Evolutionary conservation across 495 filamentous ascomycete genomes (phyloP), one percentile per base, ranked within the genome.

Genomic region (Durotheca rogersii): DNA sequence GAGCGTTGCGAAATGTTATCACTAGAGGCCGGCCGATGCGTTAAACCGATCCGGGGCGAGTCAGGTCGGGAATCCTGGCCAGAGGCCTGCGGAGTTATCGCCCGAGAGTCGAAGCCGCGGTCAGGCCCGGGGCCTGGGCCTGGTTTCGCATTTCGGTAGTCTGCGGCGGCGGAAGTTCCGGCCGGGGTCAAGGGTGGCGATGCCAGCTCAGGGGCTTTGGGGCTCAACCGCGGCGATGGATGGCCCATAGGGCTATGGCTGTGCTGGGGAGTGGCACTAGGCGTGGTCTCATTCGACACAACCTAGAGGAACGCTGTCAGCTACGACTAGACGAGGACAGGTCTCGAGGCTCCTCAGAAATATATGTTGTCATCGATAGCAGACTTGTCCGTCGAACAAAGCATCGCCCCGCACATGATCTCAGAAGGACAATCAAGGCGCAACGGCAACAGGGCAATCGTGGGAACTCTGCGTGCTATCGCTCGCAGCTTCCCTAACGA

Each of bases 121-220:
- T 66, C 62, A 18, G 62, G 61, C 31, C 56, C 46, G 14, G 39
- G 14, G 17, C 41, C 66, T 69, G 30, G 61, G 41, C 38, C 65
- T 58, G 41, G 71, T 64, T 40, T 69, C 48, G 35, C 41, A 46
- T 51, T 61, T 42, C 38, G 15, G 62, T 59, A 12, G 60, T 73
- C 69, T 33, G 64, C 65, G 4, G 53, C 56, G 9, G 64, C 56
- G 9, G 64, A 69, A 32, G 88, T 89, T 10, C 81, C 88, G 23
- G 90, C 84, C 21, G 93, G 92, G 3, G 92, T 95, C 10, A 97
- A 79, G 16, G 89, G 90, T 51, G 93, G 93, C 10, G 90, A 93
- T 55, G 92, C 85, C 74, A 91, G 83, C 36, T 83, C 77, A 38
- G 84, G 76, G 17, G 72, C 68, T 43, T 59, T 71, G n/a, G 73